Evolutionary conservation across 768 basidiomycete species (phyloP), one percentile per base, ranked within the genome.

Genomic region (Tylopilus sp.): DNA sequence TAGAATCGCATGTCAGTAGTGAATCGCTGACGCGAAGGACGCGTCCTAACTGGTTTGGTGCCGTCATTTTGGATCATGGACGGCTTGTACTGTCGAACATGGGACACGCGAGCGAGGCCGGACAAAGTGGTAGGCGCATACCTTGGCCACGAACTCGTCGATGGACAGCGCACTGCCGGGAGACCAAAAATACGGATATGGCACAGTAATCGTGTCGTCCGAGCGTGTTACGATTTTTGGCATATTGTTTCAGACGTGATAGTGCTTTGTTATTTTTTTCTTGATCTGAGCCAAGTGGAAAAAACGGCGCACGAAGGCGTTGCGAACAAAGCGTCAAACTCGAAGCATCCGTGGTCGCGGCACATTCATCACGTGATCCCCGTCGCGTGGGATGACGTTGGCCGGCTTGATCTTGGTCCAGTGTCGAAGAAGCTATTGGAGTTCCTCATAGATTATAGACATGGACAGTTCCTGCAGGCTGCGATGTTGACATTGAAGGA

Each of bases 61-160:
- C 86, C 87, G 51, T 88, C 84, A 61, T 89, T 80, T 57, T 86
- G 80, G 10, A 88, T 82, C 85, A 88, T 84, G 17, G 86, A 88
- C 1, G 88, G 87, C 47, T 75, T 84, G 56, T 80, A 86, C 86
- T 88, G 54, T n/a, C 35, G 10, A 52, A 31, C 7, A 28, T 10
- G 21, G 48, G 35, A 8, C 7, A 2, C 40, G 40, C 38, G 26
- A 28, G 10, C 26, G 26, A 10, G 2, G 26, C 26, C 26, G 12
- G 21, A 48, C 17, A 20, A 13, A 21, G 15, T 7, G 22, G 13
- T 28, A 9, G 50, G 78, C 40, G 13, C 23, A 23, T 40, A 62
- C 85, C 69, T 86, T 85, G 33, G 63, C 64, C 47, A 84, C 61
- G 58, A 83, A 88, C 13, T 80, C 77, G 20, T 78, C 58, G 17